A percentile compares a stretch with the other conserved stretches of the same genome.
Conservation (phyloP, 345 rosid species). For the Populus deltoides region DNA sequence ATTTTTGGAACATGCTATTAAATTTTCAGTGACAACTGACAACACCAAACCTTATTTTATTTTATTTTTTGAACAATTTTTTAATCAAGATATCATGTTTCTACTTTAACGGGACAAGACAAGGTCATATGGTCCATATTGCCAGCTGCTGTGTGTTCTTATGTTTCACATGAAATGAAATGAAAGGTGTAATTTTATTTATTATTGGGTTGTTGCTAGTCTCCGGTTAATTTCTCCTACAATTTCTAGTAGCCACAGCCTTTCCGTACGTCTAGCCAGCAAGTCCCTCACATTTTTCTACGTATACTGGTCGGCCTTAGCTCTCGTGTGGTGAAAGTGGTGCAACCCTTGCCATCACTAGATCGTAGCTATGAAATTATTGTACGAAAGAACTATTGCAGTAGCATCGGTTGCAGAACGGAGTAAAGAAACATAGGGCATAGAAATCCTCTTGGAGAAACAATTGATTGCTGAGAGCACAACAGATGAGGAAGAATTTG, state of each 20-base stretch:
- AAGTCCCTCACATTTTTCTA: neutral
- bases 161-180: neutral
- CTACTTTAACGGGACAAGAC: constrained; percentile 39
- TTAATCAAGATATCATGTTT: constrained; percentile 21
- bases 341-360: neutral
- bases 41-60: neutral
- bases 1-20: constrained; percentile 19
- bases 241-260: neutral
- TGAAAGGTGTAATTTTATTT: neutral
- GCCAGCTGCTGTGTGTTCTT: constrained; percentile 16
- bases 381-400: neutral
- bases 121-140: constrained; percentile 18
- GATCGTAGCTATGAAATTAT: too few relatives aligned
- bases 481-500: too few relatives aligned
- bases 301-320: neutral
- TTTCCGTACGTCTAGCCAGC: neutral
- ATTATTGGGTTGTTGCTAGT: neutral
- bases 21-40: constrained; percentile 7
- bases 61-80: neutral
- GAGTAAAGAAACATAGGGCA: too few relatives aligned
- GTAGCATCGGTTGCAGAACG: neutral
- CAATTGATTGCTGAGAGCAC: too few relatives aligned
- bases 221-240: neutral
- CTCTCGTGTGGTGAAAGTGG: neutral
- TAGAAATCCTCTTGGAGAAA: too few relatives aligned